These are phyloP conservation scores for Coelastrella sp. DNA, from an alignment of 139 green algal species.

Conservation along the genomic window DNA sequence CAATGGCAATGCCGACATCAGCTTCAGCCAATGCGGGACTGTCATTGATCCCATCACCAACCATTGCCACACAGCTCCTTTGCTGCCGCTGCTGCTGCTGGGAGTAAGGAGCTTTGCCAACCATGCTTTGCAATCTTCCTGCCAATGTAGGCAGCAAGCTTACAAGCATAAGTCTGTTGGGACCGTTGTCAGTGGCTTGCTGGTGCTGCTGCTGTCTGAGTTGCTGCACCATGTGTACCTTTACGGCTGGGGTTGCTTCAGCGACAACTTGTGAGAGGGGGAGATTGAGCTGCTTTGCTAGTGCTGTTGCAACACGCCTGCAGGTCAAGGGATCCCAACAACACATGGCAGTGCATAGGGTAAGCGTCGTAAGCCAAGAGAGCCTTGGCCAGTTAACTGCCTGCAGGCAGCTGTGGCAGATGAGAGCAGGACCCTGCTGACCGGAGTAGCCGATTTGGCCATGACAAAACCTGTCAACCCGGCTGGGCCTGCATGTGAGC, in stretches of 20 bases:
- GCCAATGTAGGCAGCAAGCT: no score
- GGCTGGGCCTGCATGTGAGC: no score
- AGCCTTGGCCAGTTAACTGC: no score
- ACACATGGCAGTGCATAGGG: no score
- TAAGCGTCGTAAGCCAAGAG: no score
- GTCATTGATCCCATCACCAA: constrained; percentile 99
- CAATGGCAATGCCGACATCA: constrained; percentile 96
- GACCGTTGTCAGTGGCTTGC: background rate
- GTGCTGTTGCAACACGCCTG: constrained; percentile 53
- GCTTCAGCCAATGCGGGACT: constrained; percentile 92
- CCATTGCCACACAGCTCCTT: constrained; percentile 90
- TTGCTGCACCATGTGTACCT: constrained; percentile 57
- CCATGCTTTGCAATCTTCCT: background rate
- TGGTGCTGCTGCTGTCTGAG: constrained; percentile 34
- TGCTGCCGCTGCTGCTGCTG: constrained; percentile 49
- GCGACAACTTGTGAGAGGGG: constrained; percentile 66
- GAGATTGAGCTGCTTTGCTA: constrained; percentile 74
- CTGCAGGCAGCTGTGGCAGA: no score
- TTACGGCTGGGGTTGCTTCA: constrained; percentile 72
- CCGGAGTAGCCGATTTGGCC: no score
- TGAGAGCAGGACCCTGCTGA: no score
- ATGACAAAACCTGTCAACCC: no score
- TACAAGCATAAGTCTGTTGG: no score
- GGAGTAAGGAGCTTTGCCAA: background rate
- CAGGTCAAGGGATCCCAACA: constrained; percentile 33